Base-by-base conservation (phyloP, 1,284 basidiomycete genomes). In the Fomes fomentarius region DNA sequence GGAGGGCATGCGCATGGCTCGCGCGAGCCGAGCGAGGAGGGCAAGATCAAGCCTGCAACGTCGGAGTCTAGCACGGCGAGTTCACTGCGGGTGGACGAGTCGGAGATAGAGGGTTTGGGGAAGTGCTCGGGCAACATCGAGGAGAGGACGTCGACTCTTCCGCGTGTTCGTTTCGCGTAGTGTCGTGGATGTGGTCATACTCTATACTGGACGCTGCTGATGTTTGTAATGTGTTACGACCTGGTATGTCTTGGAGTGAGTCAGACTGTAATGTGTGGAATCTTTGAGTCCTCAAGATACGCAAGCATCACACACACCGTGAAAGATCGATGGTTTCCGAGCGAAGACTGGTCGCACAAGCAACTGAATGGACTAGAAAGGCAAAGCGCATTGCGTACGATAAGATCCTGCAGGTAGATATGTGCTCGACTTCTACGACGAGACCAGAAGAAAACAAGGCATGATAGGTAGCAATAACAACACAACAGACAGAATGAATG, bases 381-480 rank as follows among this genome's bases (percentile, higher is more conserved):
- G 52, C 28, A 30, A 40, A 44, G 43, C 35, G 24, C 34, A 28
- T 35, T 47, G 54, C 51, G 56, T 58, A 58, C 51, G 48, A 47
- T 61, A 57, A 44, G 47, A 55, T 56, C 50, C 53, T 25, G 54
- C 41, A 54, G 55, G 57, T n/a, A 55, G 39, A 45, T 53, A 47
- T 33, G 57, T 38, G 47, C 42, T 50, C 52, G 21, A 44, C 44
- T 50, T 60, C 52, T 56, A 60, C 39, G 38, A 42, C 38, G 42
- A 39, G 50, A 56, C 38, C 24, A n/a, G 41, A 14, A 26, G 38
- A 42, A 47, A 38, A 50, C 43, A 47, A 41, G 46, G 60, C 50
- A 52, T 45, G 41, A 60, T 59, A 59, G 41, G 60, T 52, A 61
- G 54, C 57, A 58, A 63, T 59, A 63, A 63, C n/a, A n/a, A n/a